These are phyloP conservation scores for Debaryomycetaceae sp. DNA, from an alignment of 1,139 yeast genomes.

Conservation along the genomic window DNA sequence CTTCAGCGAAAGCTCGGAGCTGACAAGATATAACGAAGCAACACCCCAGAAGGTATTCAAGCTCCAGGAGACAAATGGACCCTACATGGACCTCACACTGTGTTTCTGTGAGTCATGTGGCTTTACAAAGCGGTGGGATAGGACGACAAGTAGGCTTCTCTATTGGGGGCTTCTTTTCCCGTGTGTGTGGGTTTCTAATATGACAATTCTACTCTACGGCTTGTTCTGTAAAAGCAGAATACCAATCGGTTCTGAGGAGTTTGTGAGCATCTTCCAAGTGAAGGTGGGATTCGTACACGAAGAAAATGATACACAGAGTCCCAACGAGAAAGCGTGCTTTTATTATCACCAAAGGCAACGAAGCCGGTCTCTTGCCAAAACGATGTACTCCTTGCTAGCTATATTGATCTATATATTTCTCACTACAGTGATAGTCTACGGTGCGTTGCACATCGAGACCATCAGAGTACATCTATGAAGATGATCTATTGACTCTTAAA, in stretches of 20 bases:
- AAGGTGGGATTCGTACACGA: background rate
- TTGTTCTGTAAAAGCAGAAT: slow-evolving; percentile 5
- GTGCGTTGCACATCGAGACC: background rate
- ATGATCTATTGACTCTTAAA: background rate
- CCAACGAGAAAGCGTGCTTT: slow-evolving; percentile 3
- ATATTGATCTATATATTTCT: slow-evolving; percentile 7
- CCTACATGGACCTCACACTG: background rate
- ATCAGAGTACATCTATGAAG: background rate
- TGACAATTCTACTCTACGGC: slow-evolving; percentile 7
- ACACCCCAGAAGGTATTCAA: background rate
- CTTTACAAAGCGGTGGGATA: slow-evolving; percentile 2
- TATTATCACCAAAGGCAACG: slow-evolving; percentile 6
- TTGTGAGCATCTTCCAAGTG: slow-evolving; percentile 5
- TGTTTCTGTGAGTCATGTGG: slow-evolving; percentile 7
- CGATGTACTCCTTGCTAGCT: slow-evolving; percentile 12
- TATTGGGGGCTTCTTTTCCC: slow-evolving; percentile 21
- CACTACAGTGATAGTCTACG: slow-evolving; percentile 4
- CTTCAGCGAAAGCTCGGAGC: background rate
- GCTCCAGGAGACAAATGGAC: background rate
- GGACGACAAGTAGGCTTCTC: slow-evolving; percentile 5
- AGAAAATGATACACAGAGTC: background rate
- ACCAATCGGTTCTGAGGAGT: slow-evolving; percentile 10
- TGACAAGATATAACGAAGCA: background rate
- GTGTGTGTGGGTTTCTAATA: slow-evolving; percentile 17
- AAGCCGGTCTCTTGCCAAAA: slow-evolving; percentile 5